Base-by-base conservation (phyloP, 192 early-diverging fungal species). In the Geosiphon pyriformis region DNA sequence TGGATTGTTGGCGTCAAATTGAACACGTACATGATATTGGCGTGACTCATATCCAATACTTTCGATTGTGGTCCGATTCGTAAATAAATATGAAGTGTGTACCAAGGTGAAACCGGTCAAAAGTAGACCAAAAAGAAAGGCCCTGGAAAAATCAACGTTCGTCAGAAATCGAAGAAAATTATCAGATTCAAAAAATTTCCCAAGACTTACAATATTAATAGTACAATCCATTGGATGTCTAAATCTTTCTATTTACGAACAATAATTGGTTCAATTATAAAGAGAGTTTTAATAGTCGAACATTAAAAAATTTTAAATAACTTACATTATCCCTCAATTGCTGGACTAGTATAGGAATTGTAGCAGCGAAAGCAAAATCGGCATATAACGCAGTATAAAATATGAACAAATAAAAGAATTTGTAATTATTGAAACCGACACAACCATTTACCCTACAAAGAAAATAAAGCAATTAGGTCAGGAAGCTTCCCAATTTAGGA, bases 21-120 rank as follows among this genome's bases (percentile, higher is more conserved):
- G 56, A 33, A 69, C 30, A 54, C 34, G 26, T 32, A 59, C 18
- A 34, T 58, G 4, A 15, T 50, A 63, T 20, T 30, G 31, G 23
- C 69, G 50, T 27, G 34, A 12, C 25, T 61, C 33, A 23, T 23
- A 31, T 65, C 32, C 27, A 31, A 52, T 53, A 47, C 37, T 29
- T 34, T 85, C 83, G 27, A 85, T 82, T 0, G 83, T 85, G 1
- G 83, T 85, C 32, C 77, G 72, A 48, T 85, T 85, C 18, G 72
- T 69, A 7, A 79, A 60, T 22, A 85, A 52, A 53, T 79, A 73
- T 17, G 53, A 52, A 12, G 78, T 81, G 62, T 85, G 83, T 17
- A 78, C 78, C 0, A 60, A 32, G 6, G 77, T 82, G 53, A 85
- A 82, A 0, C 81, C 72, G 0, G 82, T 63, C 37, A 82, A 65